These are phyloP conservation scores for Penicillium samsonianum DNA, from an alignment of 495 filamentous ascomycete genomes.

Conservation along the genomic window DNA sequence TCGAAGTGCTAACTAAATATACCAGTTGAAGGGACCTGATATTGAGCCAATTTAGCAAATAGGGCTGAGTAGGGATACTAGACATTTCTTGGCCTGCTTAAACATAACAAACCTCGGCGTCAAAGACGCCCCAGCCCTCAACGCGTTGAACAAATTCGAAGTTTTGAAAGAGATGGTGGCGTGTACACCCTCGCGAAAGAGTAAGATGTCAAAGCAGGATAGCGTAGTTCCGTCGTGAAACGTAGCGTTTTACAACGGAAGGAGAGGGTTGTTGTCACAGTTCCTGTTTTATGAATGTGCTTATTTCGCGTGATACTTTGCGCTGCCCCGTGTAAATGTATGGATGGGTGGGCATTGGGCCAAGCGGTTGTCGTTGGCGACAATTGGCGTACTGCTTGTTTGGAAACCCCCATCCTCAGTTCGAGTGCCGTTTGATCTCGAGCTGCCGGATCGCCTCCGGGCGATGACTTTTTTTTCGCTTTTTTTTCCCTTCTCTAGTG, in stretches of 20 bases:
- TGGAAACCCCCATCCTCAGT: neutral
- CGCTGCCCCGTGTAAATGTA: neutral
- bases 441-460: neutral
- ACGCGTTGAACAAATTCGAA: too few relatives aligned
- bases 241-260: too few relatives aligned
- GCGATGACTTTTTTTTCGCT: neutral
- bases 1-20: neutral
- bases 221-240: too few relatives aligned
- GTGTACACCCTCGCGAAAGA: too few relatives aligned
- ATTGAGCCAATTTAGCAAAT: too few relatives aligned
- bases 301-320: neutral
- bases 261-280: conserved; percentile 74
- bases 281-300: neutral
- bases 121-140: too few relatives aligned
- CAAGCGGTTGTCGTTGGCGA: neutral
- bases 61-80: too few relatives aligned
- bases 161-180: too few relatives aligned
- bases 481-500: neutral
- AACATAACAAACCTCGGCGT: too few relatives aligned
- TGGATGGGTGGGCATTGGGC: neutral
- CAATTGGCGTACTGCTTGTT: neutral
- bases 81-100: too few relatives aligned
- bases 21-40: too few relatives aligned
- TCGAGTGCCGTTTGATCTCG: conserved; percentile 1
- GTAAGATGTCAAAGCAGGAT: too few relatives aligned